Base-by-base conservation (phyloP, 106 monocot genomes). In the Dendrobium nobile region DNA sequence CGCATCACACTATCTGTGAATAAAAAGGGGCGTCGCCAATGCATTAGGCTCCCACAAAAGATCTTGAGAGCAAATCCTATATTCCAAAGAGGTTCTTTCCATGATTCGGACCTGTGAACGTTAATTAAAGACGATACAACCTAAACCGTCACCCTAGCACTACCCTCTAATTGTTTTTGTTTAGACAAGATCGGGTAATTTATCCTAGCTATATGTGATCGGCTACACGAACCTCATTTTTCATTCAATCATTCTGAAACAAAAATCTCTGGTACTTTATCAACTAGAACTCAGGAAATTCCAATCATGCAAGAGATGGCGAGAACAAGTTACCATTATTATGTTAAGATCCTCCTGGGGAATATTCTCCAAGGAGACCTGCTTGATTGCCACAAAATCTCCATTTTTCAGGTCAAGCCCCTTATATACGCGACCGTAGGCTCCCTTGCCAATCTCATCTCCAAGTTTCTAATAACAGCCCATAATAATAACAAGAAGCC, bases 401-500 rank as follows among this genome's bases (percentile, higher is more conserved):
- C 94, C 98, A 87, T 98, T 98, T 64, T 94, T 95, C 84, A 98
- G 68, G 84, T 98, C 98, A 65, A 98, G 81, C 0, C 98, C 98
- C 79, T 95, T 98, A 41, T 98, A 98, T 40, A 98, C 98, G 9
- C 98, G 87, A 56, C 98, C 98, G 33, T 98, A 98, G 11, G 98
- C 98, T 41, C 98, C 98, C 80, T 98, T 98, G 85, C 98, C 98
- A 31, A 98, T 98, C 84, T 98, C 98, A 85, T 98, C 98, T 55
- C 98, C 98, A 6, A 98, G 98, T 86, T 95, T 95, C 98, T 98
- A 78, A 33, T 70, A 19, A 47, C 43, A 76, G 77, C 19, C 2
- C 13, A 9, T 0, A 27, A 33, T 37, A 73, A 20, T 15, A 22
- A 28, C 55, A 41, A 22, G 47, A 47, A 41, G 59, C 45, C 40